Percentiles rank a stretch among this genome's conserved stretches.
Evolutionary conservation across 73 alveolate species (phyloP).

Genomic region (Durusdinium trenchii): DNA sequence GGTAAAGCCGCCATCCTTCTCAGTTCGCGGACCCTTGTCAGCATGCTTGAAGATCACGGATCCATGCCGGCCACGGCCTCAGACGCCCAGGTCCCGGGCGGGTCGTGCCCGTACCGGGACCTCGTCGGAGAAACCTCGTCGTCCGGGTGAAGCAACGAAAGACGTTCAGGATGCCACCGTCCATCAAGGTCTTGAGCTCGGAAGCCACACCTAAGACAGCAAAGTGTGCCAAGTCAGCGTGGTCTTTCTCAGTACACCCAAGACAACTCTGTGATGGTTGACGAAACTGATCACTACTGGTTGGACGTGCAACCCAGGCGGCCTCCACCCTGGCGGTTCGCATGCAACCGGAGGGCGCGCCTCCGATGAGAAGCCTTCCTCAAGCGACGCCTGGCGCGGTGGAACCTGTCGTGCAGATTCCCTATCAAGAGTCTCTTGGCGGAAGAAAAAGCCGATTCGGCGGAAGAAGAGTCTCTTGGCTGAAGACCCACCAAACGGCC

Average conservation of each 20-base stretch:
- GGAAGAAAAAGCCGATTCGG: no score
- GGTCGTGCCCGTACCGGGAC: no score
- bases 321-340: constrained; percentile 46
- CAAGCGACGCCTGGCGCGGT: not conserved
- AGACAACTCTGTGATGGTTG: not conserved
- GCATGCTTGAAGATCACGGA: constrained; percentile 66
- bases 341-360: not conserved
- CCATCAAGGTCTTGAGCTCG: no score
- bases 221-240: no score
- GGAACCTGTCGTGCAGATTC: constrained; percentile 82
- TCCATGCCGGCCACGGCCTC: no score
- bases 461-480: no score
- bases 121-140: no score
- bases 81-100: no score
- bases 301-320: not conserved
- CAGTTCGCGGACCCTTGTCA: constrained; percentile 66
- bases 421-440: constrained; percentile 51
- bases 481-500: no score
- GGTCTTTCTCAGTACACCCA: not conserved
- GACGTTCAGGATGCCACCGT: no score
- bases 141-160: no score
- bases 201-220: no score
- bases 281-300: not conserved
- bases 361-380: not conserved
- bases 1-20: not conserved